Evolutionary conservation across 2,329 filamentous ascomycete genomes (phyloP).

Genomic region (Endothia cerciana): DNA sequence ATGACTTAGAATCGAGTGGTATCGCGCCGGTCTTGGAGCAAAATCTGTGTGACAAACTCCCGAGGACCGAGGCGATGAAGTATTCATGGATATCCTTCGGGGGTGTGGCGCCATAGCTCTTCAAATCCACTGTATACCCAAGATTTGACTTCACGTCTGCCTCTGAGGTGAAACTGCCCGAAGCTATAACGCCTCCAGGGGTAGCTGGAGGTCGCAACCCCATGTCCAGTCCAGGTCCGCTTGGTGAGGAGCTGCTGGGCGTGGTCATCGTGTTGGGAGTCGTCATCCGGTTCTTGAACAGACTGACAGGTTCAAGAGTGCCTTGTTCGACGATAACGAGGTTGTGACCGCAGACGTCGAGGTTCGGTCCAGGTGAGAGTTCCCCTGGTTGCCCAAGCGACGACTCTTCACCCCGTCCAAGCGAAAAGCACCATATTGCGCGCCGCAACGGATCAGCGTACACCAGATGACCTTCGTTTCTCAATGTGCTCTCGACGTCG

Average conservation of each 20-base stretch:
- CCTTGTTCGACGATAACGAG: slow-evolving; percentile 54
- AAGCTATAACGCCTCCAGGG: slow-evolving; percentile 18
- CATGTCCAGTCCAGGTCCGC: slow-evolving; percentile 45
- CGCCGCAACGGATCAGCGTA: slow-evolving; percentile 55
- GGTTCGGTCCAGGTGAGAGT: slow-evolving; percentile 41
- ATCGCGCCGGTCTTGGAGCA: slow-evolving; percentile 53
- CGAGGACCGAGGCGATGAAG: slow-evolving; percentile 57
- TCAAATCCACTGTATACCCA: slow-evolving; percentile 37
- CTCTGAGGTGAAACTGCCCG: slow-evolving; percentile 28
- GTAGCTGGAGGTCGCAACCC: slow-evolving; percentile 38
- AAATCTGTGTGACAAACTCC: slow-evolving; percentile 54
- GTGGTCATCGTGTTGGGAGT: slow-evolving; percentile 48
- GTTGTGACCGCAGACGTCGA: slow-evolving; percentile 50
- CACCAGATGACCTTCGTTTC: slow-evolving; percentile 57
- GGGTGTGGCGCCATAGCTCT: slow-evolving; percentile 40
- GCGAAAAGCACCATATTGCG: slow-evolving; percentile 59
- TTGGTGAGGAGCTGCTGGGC: slow-evolving; percentile 51
- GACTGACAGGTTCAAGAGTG: slow-evolving; percentile 51
- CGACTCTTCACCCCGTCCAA: slow-evolving; percentile 47
- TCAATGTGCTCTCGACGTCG: slow-evolving; percentile 55
- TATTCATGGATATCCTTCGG: slow-evolving; percentile 55
- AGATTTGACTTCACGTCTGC: slow-evolving; percentile 37
- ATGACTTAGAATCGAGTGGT: slow-evolving; percentile 56
- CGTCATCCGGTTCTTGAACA: slow-evolving; percentile 49
- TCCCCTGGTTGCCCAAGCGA: slow-evolving; percentile 31